Evolutionary conservation across 2,329 filamentous ascomycete species (phyloP).

Genomic region (Ilyonectria destructans): DNA sequence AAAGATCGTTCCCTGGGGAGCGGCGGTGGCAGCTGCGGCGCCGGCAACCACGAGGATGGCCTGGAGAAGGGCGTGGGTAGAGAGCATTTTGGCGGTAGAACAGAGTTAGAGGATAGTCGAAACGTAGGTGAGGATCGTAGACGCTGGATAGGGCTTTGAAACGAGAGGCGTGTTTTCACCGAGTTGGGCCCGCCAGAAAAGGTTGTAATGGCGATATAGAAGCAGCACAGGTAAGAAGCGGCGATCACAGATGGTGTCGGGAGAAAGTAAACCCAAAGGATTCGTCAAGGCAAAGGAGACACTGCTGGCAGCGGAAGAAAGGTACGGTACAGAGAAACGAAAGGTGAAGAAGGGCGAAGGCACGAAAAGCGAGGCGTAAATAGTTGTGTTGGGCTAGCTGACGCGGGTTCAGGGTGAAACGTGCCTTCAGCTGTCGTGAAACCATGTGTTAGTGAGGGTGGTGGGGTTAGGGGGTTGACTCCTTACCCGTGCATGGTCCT

Average conservation of each 20-base stretch:
- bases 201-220: not conserved
- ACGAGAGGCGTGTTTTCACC: not conserved
- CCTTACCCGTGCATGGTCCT: conserved; percentile 19
- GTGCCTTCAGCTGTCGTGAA: conserved; percentile 4
- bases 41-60: conserved; percentile 52
- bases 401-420: conserved; percentile 18
- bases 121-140: not conserved
- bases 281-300: not conserved
- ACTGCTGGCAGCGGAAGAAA: conserved; percentile 16
- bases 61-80: conserved; percentile 50
- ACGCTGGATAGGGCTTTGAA: not conserved
- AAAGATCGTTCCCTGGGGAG: conserved; percentile 49
- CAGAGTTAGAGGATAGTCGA: not conserved
- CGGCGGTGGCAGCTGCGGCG: conserved; percentile 52
- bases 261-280: not conserved
- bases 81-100: conserved; percentile 51
- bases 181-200: not conserved
- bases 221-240: conserved; percentile 5
- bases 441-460: not conserved
- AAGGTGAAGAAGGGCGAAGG: not conserved
- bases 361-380: not conserved
- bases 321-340: conserved; percentile 7
- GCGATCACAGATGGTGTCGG: conserved; percentile 27
- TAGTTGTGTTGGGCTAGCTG: conserved; percentile 2
- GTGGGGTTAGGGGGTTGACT: conserved; percentile 2